phyloP scores from a whole-genome alignment of 306 rosid genomes.

The Quercus rubra region DNA sequence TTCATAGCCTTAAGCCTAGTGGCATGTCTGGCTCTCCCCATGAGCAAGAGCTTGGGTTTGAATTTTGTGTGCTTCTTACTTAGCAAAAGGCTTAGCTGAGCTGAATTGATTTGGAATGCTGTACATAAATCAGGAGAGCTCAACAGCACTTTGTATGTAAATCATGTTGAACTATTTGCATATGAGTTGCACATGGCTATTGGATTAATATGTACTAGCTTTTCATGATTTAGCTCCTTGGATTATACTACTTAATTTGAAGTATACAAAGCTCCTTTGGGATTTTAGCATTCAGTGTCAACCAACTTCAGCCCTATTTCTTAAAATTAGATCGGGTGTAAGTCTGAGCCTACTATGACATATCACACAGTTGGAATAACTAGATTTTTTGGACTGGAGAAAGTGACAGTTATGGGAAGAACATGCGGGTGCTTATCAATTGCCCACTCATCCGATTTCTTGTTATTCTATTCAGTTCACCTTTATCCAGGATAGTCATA shows the following conservation, averaged over 20 bases:
- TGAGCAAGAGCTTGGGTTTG: too few relatives aligned
- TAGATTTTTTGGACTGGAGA: slow-evolving; percentile 22
- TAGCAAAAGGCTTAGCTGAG: too few relatives aligned
- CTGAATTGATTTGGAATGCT: too few relatives aligned
- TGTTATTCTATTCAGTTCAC: slow-evolving; percentile 40
- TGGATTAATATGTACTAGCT: neutral
- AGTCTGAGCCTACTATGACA: slow-evolving; percentile 1
- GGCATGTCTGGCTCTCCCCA: too few relatives aligned
- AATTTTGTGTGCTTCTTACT: too few relatives aligned
- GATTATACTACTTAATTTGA: neutral
- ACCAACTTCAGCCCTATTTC: neutral
- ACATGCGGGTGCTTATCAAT: slow-evolving; percentile 49
- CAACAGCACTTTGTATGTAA: too few relatives aligned
- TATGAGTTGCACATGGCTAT: neutral
- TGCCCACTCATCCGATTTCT: slow-evolving; percentile 32
- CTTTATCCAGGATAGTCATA: slow-evolving; percentile 43
- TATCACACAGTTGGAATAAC: neutral
- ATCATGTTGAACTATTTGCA: too few relatives aligned
- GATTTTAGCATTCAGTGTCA: neutral
- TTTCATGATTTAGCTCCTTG: neutral
- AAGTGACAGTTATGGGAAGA: slow-evolving; percentile 62
- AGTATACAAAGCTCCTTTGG: slow-evolving; percentile 5
- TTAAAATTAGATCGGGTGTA: neutral
- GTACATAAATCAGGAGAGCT: too few relatives aligned
- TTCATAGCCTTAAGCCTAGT: too few relatives aligned